These are phyloP conservation scores for Artemisia tridentata DNA, from an alignment of 129 eudicot species.

Conservation along the genomic window DNA sequence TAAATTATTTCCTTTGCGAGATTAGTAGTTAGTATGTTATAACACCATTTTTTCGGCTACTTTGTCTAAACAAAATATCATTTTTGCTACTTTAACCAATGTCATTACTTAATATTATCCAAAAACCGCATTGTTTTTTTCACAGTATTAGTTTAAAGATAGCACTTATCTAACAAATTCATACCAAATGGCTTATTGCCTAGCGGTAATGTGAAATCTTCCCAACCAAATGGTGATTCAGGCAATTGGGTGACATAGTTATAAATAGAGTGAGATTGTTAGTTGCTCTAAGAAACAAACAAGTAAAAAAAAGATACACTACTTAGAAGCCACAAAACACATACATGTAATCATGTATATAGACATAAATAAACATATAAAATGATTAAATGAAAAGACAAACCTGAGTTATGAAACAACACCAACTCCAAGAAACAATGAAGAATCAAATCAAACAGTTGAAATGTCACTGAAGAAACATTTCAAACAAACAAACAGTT, in stretches of 20 bases:
- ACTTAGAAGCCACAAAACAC: neutral
- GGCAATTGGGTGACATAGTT: too few relatives aligned
- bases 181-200: too few relatives aligned
- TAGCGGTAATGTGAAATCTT: too few relatives aligned
- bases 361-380: neutral
- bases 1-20: too few relatives aligned
- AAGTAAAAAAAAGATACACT: too few relatives aligned
- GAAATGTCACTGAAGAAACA: conserved; percentile 23
- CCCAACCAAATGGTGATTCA: too few relatives aligned
- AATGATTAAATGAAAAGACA: conserved; percentile 8
- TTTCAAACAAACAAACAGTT: conserved; percentile 24
- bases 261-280: too few relatives aligned
- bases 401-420: conserved; percentile 20
- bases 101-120: neutral
- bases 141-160: neutral
- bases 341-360: neutral
- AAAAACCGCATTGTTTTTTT: neutral
- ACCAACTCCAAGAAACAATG: conserved; percentile 4
- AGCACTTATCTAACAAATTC: too few relatives aligned
- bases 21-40: too few relatives aligned
- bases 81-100: neutral
- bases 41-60: too few relatives aligned
- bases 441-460: conserved; percentile 31
- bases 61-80: too few relatives aligned
- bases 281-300: too few relatives aligned